Conservation (phyloP, 176 grass and related monocot genomes). For the Otatea glauca region DNA sequence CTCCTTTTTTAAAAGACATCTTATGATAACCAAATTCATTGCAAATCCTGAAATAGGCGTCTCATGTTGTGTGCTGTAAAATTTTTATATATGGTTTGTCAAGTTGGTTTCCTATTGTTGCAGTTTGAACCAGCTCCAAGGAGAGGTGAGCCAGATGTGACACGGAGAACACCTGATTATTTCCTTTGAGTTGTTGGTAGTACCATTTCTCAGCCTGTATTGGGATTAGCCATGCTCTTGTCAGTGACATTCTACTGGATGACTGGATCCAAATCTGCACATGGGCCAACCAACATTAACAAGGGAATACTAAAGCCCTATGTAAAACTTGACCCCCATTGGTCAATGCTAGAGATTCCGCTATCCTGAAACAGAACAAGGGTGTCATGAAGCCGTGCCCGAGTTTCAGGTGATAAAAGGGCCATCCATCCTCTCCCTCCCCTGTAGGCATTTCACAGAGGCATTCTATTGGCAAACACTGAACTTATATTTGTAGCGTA, state of each 20-base stretch:
- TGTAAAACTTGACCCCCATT: conserved; percentile 37
- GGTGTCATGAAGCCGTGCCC: conserved; percentile 25
- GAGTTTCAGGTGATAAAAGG: conserved; percentile 42
- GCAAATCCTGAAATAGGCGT: neutral
- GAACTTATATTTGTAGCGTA: conserved; percentile 50
- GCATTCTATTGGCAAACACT: conserved; percentile 44
- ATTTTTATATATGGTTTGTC: neutral
- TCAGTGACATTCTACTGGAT: conserved; percentile 44
- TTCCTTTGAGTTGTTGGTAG: conserved; percentile 58
- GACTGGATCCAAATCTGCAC: conserved; percentile 39
- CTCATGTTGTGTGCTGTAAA: neutral
- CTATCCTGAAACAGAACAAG: conserved; percentile 34
- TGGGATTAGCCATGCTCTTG: conserved; percentile 6
- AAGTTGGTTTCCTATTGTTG: conserved; percentile 12
- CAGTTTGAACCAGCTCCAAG: conserved; percentile 82
- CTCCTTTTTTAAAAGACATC: neutral
- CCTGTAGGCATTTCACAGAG: conserved; percentile 28
- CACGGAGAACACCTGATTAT: conserved; percentile 84
- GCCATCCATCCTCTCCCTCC: conserved; percentile 8
- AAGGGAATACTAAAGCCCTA: conserved; percentile 9
- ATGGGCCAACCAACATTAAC: conserved; percentile 54
- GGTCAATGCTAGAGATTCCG: conserved; percentile 38
- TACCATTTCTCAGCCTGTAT: conserved; percentile 30
- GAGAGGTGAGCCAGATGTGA: conserved; percentile 87
- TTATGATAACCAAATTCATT: neutral